Base-by-base conservation (phyloP, 2,329 filamentous ascomycete genomes). In the Ophiosphaerella korrae region DNA sequence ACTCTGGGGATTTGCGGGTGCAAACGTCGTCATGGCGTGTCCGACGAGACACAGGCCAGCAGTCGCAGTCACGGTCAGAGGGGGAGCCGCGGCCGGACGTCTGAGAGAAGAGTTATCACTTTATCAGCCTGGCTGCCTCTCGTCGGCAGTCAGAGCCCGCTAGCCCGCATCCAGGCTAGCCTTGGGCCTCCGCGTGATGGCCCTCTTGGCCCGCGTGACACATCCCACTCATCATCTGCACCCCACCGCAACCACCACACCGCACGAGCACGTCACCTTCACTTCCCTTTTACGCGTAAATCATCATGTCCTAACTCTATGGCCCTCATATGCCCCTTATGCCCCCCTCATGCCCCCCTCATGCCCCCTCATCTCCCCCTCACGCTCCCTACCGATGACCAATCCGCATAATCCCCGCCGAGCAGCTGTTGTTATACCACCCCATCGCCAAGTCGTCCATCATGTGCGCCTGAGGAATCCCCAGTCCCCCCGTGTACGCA, bases 401-500 rank as follows among this genome's bases (percentile, higher is more conserved):
- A 33, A 70, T 65, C 38, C 73, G 63, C 51, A 70, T 29, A 13
- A 72, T 64, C 2, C 75, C 80, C 45, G 80, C 79, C 32, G 68
- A 72, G 56, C 80, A 82, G 35, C 69, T 78, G 53, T 77, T 77
- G 67, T 82, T 77, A 48, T 68, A 74, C 80, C 80, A 83, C 36
- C 71, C 74, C 62, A 81, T 62, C 39, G 72, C 56, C 48, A 82
- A 60, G 50, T 79, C 73, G 55, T 82, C 80, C 68, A 81, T 69
- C 68, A 81, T 78, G 59, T 75, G 78, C 24, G 72, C 62, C 48
- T 73, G 64, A 53, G 75, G 74, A 33, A 73, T 66, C 9, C 64
- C 57, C 60, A 75, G 67, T 4, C 66, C 67, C 42, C 67, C 60
- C 34, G 74, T 76, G 45, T 72, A 77, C 9, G 79, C 79, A 40